phyloP scores from a whole-genome alignment of 2,329 filamentous ascomycete genomes.

The Penicillium carneum region DNA sequence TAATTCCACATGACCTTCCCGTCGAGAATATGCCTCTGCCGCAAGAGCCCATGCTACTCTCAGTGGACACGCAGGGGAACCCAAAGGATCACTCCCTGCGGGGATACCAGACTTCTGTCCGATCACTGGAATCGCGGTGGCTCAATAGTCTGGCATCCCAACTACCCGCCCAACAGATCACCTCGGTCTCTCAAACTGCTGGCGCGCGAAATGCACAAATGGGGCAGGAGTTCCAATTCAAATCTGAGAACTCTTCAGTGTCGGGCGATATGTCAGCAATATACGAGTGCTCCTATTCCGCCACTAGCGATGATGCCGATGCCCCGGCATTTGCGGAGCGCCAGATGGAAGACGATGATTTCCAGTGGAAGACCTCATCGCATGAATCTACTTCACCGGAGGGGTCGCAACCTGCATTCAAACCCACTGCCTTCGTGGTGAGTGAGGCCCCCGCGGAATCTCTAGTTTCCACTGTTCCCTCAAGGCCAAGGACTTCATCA shows the following conservation, averaged over 20 bases:
- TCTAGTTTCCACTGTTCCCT: constrained; percentile 36
- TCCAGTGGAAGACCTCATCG: constrained; percentile 41
- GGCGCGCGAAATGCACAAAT: constrained; percentile 29
- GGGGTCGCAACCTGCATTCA: constrained; percentile 35
- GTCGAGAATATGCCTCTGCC: constrained; percentile 28
- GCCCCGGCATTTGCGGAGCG: constrained; percentile 40
- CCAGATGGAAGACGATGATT: constrained; percentile 42
- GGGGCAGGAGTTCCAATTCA: constrained; percentile 45
- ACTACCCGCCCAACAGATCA: constrained; percentile 40
- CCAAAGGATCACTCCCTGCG: constrained; percentile 33
- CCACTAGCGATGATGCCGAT: constrained; percentile 43
- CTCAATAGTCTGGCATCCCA: constrained; percentile 45
- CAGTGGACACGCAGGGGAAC: constrained; percentile 34
- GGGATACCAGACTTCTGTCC: constrained; percentile 38
- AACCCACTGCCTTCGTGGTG: constrained; percentile 47
- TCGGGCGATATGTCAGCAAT: constrained; percentile 45
- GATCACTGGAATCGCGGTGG: constrained; percentile 47
- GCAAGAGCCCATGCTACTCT: constrained; percentile 26
- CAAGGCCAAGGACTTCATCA: constrained; percentile 36
- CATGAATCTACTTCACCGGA: constrained; percentile 39
- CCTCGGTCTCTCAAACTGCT: constrained; percentile 35
- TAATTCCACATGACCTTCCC: constrained; percentile 28
- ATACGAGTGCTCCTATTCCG: constrained; percentile 46
- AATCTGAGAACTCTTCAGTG: constrained; percentile 49
- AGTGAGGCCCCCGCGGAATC: constrained; percentile 44